phyloP scores from a whole-genome alignment of 2,329 filamentous ascomycete species.

The Colletotrichum navitas region DNA sequence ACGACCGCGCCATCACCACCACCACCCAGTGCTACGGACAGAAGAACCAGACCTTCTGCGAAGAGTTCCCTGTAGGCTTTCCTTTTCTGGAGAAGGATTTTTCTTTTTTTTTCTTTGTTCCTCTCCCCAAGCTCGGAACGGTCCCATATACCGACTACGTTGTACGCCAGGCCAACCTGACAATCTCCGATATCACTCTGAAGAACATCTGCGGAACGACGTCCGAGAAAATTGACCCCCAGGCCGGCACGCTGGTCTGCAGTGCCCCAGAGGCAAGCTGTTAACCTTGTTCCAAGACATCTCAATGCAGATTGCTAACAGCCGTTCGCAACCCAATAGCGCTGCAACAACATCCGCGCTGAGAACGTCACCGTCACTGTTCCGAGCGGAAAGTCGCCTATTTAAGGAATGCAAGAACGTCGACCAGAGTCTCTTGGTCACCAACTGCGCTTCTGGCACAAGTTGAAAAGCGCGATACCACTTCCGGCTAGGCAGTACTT shows the following conservation, averaged over 20 bases:
- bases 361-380: slow-evolving; percentile 60
- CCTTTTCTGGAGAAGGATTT: too few species aligned
- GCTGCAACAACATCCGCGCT: slow-evolving; percentile 61
- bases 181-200: slow-evolving; percentile 48
- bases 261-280: slow-evolving; percentile 48
- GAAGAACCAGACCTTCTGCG: slow-evolving; percentile 48
- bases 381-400: slow-evolving; percentile 58
- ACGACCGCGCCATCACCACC: slow-evolving; percentile 72
- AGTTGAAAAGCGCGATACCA: slow-evolving; percentile 6
- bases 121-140: neutral
- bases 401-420: slow-evolving; percentile 60
- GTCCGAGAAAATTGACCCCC: slow-evolving; percentile 48
- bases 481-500: neutral
- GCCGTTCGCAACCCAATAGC: slow-evolving; percentile 17
- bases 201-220: slow-evolving; percentile 48
- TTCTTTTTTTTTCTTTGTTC: too few species aligned
- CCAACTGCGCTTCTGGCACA: slow-evolving; percentile 22
- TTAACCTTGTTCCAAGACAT: neutral
- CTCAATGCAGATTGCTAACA: neutral
- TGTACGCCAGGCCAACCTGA: slow-evolving; percentile 39
- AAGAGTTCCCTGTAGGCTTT: slow-evolving; percentile 48
- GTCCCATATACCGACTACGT: neutral
- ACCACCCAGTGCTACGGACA: slow-evolving; percentile 71
- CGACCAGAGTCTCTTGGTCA: slow-evolving; percentile 26
- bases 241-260: slow-evolving; percentile 48